Percentiles rank a stretch among this genome's conserved stretches.
Evolutionary conservation across 345 rosid species (phyloP).

Genomic region (Acer saccharum): DNA sequence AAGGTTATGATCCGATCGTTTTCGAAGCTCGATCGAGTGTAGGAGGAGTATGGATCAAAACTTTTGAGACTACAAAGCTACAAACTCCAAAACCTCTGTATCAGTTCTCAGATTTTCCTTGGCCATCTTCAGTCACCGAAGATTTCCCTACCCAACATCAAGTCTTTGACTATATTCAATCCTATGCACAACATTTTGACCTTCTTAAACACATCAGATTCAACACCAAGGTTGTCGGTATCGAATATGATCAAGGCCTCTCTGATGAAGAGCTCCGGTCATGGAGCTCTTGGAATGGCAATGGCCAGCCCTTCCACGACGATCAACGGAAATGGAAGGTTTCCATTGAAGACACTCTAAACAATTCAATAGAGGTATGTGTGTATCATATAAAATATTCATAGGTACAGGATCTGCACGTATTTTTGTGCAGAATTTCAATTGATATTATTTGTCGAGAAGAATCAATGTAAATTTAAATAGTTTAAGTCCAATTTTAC

Average conservation of each 20-base stretch:
- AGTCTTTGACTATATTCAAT: constrained; percentile 34
- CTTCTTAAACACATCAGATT: constrained; percentile 36
- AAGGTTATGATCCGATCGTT: constrained; percentile 32
- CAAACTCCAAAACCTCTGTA: constrained; percentile 26
- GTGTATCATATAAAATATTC: too few relatives aligned
- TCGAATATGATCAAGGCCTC: constrained; percentile 20
- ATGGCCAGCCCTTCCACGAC: constrained; percentile 24
- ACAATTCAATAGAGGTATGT: constrained; percentile 20
- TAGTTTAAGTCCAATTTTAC: too few relatives aligned
- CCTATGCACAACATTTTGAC: constrained; percentile 38
- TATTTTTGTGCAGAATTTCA: too few relatives aligned
- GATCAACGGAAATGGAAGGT: constrained; percentile 37
- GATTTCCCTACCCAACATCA: constrained; percentile 31
- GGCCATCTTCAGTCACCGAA: constrained; percentile 39
- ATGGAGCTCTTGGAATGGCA: constrained; percentile 34
- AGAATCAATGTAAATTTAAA: too few relatives aligned
- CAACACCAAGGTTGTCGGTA: constrained; percentile 32
- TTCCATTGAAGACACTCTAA: constrained; percentile 19
- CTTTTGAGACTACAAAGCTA: constrained; percentile 33
- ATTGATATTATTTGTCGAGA: too few relatives aligned
- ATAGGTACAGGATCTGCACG: too few relatives aligned
- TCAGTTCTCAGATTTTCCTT: constrained; percentile 50
- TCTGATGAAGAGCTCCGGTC: constrained; percentile 24
- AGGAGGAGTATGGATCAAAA: constrained; percentile 40
- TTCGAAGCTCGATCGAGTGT: constrained; percentile 30